Conservation (phyloP, 352 stramenopile genomes). For the Aphanomyces invadans region DNA sequence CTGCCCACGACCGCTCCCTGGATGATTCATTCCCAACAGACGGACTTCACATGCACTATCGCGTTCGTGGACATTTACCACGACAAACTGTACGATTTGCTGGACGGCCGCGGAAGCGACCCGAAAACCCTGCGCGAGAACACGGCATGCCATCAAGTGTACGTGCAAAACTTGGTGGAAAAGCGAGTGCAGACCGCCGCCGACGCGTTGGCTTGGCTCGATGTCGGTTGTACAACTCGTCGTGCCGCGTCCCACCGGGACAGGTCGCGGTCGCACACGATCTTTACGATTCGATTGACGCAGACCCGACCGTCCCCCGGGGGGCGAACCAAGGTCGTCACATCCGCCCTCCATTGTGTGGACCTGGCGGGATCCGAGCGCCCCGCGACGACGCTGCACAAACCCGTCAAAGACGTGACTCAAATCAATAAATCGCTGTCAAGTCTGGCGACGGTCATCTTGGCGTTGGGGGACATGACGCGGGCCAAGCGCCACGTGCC, state of each 20-base stretch:
- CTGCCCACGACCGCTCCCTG: slow-evolving; percentile 45
- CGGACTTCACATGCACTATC: slow-evolving; percentile 41
- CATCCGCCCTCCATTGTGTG: slow-evolving; percentile 62
- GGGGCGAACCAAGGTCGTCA: slow-evolving; percentile 41
- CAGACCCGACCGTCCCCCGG: slow-evolving; percentile 38
- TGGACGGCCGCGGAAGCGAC: slow-evolving; percentile 64
- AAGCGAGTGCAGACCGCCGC: slow-evolving; percentile 37
- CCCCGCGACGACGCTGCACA: slow-evolving; percentile 59
- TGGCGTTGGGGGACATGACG: slow-evolving; percentile 62
- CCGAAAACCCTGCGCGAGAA: slow-evolving; percentile 64
- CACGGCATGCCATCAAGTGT: slow-evolving; percentile 41
- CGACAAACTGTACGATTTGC: slow-evolving; percentile 86
- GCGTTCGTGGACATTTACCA: slow-evolving; percentile 94
- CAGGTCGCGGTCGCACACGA: slow-evolving; percentile 92
- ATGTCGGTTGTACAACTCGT: slow-evolving; percentile 69
- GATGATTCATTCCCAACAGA: too few relatives aligned
- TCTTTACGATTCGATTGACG: slow-evolving; percentile 92
- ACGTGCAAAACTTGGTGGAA: slow-evolving; percentile 48
- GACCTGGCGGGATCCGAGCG: slow-evolving; percentile 75
- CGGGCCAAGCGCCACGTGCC: slow-evolving; percentile 73
- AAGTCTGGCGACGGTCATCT: slow-evolving; percentile 89
- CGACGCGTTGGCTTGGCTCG: slow-evolving; percentile 62
- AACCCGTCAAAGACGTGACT: slow-evolving; percentile 70
- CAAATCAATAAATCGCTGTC: slow-evolving; percentile 88
- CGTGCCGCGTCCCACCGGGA: slow-evolving; percentile 95